Base-by-base conservation (phyloP, 1,139 yeast genomes). In the Entelexis paramagnoliae region DNA sequence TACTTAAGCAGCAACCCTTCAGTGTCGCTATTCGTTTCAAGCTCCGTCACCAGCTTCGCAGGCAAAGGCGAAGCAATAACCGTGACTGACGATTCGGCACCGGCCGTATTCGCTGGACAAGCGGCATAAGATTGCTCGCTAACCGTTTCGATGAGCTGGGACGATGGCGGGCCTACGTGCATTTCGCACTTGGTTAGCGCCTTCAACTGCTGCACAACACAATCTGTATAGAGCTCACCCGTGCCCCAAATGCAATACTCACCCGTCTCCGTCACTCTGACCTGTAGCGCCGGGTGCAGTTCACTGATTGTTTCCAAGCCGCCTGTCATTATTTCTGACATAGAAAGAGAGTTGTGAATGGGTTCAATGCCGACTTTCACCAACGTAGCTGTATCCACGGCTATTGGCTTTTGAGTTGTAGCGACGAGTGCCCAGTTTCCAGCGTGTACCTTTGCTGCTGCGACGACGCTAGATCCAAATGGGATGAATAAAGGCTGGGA, bases 161-260 rank as follows among this genome's bases (percentile, higher is more conserved):
- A 80, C 66, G 83, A 76, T 2, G 97, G 96, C 62, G 45, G 49
- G 13, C 57, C 47, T 8, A 46, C 47, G n/a, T 48, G 39, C n/a
- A 48, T 6, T 2, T 20, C 32, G 11, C 16, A 13, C 2, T 16
- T 76, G 63, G 73, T 76, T 55, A 80, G 65, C 19, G 71, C 65
- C 56, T 97, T 72, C 46, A 91, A 68, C 62, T 87, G 96, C 66
- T 82, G 86, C 50, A 93, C 66, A 29, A 84, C 70, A 60, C 94
- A 85, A 66, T 93, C 98, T 68, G 93, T 67, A 63, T 85, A 87
- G 17, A 91, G 63, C 63, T 93, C 98, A 4, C 98, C 98, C 3
- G 88, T 79, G 0, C 93, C 96, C 29, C 81, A 63, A 1, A 93
- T 64, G 0, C 81, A 80, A 64, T 83, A 87, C 61, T 89, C 97